phyloP scores from a whole-genome alignment of 75 land plant species.

The Larix kaempferi region DNA sequence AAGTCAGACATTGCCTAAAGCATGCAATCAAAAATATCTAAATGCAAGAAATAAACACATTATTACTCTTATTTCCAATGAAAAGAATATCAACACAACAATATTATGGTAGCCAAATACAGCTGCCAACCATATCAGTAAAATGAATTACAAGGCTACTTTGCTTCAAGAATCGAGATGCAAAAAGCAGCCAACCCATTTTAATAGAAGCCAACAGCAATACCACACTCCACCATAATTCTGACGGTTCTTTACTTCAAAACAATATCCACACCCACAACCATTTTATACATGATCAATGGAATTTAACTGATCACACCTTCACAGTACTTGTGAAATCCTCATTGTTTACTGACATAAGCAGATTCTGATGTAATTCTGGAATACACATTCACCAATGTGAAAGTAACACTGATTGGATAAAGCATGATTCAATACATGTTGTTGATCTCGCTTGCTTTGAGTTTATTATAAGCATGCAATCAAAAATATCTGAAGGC shows the following conservation, averaged over 20 bases:
- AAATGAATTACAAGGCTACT: not conserved
- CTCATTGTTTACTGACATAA: not conserved
- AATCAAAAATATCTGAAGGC: too few species aligned
- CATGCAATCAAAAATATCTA: too few species aligned
- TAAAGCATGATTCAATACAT: not conserved
- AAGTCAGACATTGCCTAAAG: too few species aligned
- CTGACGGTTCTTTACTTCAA: not conserved
- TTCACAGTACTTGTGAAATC: not conserved
- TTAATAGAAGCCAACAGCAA: not conserved
- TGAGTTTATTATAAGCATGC: too few species aligned
- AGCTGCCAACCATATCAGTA: not conserved
- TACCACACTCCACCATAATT: constrained; percentile 2
- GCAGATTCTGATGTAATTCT: not conserved
- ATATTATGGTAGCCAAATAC: not conserved
- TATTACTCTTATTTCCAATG: not conserved
- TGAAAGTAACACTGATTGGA: too few species aligned
- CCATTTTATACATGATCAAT: not conserved
- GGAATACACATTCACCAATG: not conserved
- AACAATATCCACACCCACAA: constrained; percentile 6
- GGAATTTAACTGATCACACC: too few species aligned
- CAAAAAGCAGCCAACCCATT: not conserved
- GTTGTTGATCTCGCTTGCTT: too few species aligned
- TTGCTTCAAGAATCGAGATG: not conserved
- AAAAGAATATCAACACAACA: constrained; percentile 1
- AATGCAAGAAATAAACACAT: not conserved